A percentile compares a stretch with the other conserved stretches of the same genome.
Evolutionary conservation across 495 filamentous ascomycete genomes (phyloP).

Genomic region (Parathielavia hyrcaniae): DNA sequence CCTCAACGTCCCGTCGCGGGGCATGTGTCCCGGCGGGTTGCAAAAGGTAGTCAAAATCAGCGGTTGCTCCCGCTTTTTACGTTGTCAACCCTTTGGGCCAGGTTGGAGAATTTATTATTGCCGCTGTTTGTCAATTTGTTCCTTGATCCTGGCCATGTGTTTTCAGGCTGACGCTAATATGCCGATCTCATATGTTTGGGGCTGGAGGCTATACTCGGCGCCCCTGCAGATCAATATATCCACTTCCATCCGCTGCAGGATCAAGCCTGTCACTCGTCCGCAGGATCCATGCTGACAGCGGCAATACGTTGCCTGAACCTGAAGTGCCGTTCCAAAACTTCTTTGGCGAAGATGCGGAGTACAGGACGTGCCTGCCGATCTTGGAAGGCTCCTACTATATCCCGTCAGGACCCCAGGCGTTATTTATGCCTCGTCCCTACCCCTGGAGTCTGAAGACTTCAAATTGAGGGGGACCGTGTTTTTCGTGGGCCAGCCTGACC

Average conservation of each 20-base stretch:
- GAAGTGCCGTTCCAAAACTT: conserved; percentile 26
- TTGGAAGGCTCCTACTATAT: no score
- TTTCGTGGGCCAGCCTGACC: conserved; percentile 20
- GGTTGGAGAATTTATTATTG: conserved; percentile 21
- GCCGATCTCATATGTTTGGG: conserved; percentile 26
- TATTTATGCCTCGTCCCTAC: conserved; percentile 16
- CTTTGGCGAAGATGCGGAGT: conserved; percentile 26
- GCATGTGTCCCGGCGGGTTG: background rate
- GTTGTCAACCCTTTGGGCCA: conserved; percentile 10
- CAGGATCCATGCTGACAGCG: conserved; percentile 31
- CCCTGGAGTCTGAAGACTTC: background rate
- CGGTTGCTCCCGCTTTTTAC: conserved; percentile 15
- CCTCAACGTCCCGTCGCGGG: background rate
- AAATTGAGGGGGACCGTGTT: conserved; percentile 11
- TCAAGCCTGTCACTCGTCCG: conserved; percentile 26
- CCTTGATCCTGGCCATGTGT: conserved; percentile 27
- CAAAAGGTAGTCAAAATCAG: conserved; percentile 12
- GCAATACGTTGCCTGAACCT: conserved; percentile 25
- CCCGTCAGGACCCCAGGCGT: no score
- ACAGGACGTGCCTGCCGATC: conserved; percentile 3
- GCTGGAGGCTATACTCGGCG: conserved; percentile 26
- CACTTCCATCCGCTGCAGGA: conserved; percentile 17
- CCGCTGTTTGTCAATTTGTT: conserved; percentile 25
- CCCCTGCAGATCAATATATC: conserved; percentile 31
- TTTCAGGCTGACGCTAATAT: conserved; percentile 21